A percentile compares a stretch with the other conserved stretches of the same genome.
phyloP scores from a whole-genome alignment of 2,329 filamentous ascomycete genomes.

The Sclerotinia nivalis region DNA sequence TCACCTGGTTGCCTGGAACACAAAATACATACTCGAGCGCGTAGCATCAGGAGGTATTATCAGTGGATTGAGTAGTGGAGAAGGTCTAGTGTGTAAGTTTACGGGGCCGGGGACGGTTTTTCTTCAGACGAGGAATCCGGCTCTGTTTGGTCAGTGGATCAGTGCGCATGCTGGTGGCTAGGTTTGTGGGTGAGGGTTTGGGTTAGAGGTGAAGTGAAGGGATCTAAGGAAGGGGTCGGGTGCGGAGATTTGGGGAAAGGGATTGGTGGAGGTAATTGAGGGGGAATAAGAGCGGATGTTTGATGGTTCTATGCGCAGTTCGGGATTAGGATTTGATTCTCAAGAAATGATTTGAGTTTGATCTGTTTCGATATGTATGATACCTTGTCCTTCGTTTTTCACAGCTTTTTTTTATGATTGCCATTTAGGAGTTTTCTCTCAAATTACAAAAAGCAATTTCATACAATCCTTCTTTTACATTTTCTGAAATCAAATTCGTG shows the following conservation, averaged over 20 bases:
- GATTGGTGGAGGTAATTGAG: background rate
- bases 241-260: too few relatives aligned
- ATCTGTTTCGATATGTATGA: conserved; percentile 2
- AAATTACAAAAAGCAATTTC: background rate
- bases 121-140: conserved; percentile 86
- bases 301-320: background rate
- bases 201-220: too few relatives aligned
- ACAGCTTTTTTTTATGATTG: background rate
- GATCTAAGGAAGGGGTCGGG: too few relatives aligned
- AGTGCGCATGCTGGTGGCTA: conserved; percentile 15
- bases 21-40: conserved; percentile 87
- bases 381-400: conserved; percentile 7
- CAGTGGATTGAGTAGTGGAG: conserved; percentile 77
- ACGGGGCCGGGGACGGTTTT: conserved; percentile 88
- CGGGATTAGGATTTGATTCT: too few relatives aligned
- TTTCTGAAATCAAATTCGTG: background rate
- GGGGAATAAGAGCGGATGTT: background rate
- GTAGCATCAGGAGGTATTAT: conserved; percentile 89
- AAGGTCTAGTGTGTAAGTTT: conserved; percentile 94
- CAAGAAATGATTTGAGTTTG: background rate
- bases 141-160: conserved; percentile 36
- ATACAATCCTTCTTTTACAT: background rate
- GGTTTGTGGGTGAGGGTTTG: background rate
- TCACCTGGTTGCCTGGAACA: conserved; percentile 95
- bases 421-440: background rate